Percentiles rank a stretch among this genome's conserved stretches.
Evolutionary conservation across 257 asterid species (phyloP).

Genomic region (Fraxinus cuspidata): DNA sequence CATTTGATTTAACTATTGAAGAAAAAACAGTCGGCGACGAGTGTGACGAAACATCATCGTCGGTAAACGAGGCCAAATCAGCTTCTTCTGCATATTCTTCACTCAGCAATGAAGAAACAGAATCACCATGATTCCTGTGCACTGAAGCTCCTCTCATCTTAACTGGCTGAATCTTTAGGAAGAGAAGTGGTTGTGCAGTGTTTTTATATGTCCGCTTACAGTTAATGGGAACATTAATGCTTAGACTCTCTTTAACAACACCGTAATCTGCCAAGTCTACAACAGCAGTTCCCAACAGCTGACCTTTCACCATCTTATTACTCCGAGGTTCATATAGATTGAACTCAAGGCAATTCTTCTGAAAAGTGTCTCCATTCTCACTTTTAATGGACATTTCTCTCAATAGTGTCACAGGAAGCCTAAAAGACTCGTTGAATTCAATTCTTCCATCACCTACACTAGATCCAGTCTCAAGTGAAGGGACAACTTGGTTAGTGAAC

Average conservation of each 20-base stretch:
- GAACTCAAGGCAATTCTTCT: slow-evolving; percentile 67
- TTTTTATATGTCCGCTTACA: slow-evolving; percentile 76
- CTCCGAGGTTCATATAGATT: slow-evolving; percentile 72
- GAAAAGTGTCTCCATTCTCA: slow-evolving; percentile 47
- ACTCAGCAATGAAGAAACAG: slow-evolving; percentile 61
- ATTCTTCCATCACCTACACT: slow-evolving; percentile 70
- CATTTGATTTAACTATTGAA: slow-evolving; percentile 57
- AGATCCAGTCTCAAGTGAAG: slow-evolving; percentile 50
- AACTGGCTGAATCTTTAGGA: slow-evolving; percentile 54
- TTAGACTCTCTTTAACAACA: slow-evolving; percentile 46
- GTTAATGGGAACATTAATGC: slow-evolving; percentile 51
- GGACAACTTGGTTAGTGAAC: slow-evolving; percentile 61
- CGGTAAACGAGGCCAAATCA: slow-evolving; percentile 59
- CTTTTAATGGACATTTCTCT: slow-evolving; percentile 54
- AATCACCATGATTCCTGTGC: slow-evolving; percentile 49
- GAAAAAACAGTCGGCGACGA: slow-evolving; percentile 63
- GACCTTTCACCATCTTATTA: slow-evolving; percentile 67
- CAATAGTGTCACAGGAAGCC: slow-evolving; percentile 53
- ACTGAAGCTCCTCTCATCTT: slow-evolving; percentile 54
- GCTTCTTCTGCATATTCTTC: slow-evolving; percentile 86
- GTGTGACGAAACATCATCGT: slow-evolving; percentile 77
- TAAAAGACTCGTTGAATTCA: slow-evolving; percentile 68
- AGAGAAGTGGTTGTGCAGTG: slow-evolving; percentile 65
- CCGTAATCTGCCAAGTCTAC: slow-evolving; percentile 76
- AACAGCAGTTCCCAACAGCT: slow-evolving; percentile 71